Base-by-base conservation (phyloP, 148 eudicot species). In the Rhododendron ferrugineum region DNA sequence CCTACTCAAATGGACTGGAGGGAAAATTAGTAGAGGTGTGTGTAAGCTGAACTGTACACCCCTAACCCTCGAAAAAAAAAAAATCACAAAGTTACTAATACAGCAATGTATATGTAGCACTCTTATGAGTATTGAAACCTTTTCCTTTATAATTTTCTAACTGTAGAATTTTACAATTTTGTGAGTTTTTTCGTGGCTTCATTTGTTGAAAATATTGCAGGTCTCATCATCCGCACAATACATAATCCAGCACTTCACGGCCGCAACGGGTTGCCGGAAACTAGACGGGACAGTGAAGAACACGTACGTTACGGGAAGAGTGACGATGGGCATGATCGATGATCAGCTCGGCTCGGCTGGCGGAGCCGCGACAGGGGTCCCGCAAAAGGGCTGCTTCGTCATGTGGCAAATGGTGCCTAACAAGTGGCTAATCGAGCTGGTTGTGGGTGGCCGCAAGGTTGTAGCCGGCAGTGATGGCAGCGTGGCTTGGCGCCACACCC, bases 401-500 rank as follows among this genome's bases (percentile, higher is more conserved):
- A 89, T 94, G 88, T 97, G 99, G 99, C 98, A 95, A 78, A 97
- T 97, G 99, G 84, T 93, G 37, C 99, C 98, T 78, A 87, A 91
- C 86, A 97, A 93, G 84, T 97, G 99, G 98, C 87, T 92, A 40
- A 91, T 97, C 74, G 99, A 97, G 92, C 92, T 97, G 37, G 94
- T 90, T 77, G 98, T 94, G 14, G 95, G 82, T 56, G 93, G 94
- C 5, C 95, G 92, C 85, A 96, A 96, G 83, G 96, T 96, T 6
- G 87, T 93, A 11, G 99, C 99, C 49, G 99, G 96, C 37, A 93
- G 98, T 83, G 96, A 96, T 88, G 99, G 99, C 68, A 89, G 90
- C 79, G 86, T 96, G 85, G 99, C 99, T 77, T 96, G 99, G 99
- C 97, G 98, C 16, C 95, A 93, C 88, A 96, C 99, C 10, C 99